Evolutionary conservation across 768 basidiomycete genomes (phyloP), one percentile per base, ranked within the genome.

Genomic region (Mycena galericulata): DNA sequence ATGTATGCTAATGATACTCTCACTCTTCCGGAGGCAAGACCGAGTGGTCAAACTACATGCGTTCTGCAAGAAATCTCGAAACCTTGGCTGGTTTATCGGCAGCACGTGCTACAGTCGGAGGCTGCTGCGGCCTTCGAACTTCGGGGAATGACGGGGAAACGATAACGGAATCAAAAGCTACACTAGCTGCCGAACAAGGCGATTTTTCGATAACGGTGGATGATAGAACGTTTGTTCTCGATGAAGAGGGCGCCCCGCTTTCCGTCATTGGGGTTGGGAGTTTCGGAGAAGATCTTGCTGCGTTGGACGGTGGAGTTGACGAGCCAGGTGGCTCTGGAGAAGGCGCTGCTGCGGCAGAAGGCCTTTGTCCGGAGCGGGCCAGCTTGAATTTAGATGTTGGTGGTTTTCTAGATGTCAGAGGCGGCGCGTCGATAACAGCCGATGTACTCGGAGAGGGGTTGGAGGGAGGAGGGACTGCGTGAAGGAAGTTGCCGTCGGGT

Each of bases 341-440:
- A 51, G 46, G 36, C 18, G 46, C 11, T 4, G 29, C 36, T 38
- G 67, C 40, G 30, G 56, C 29, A 30, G 38, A 4, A 26, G 29
- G 36, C 36, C 62, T 27, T 34, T 60, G 67, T 10, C 63, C 70
- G 18, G 78, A 65, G 67, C 82, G 80, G 45, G 82, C 77, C n/a
- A 80, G 75, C 75, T 85, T 87, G 78, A 90, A 89, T 74, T 81
- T 86, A 10, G 86, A 89, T 5, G 77, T 74, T 65, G 84, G 85
- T 40, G 79, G 76, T 56, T 76, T 82, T 55, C 74, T 78, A 66
- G 69, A 50, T 8, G 67, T 27, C 40, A 76, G 80, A 58, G 74
- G 81, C 58, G 76, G 78, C 17, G 34, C 24, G 5, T n/a, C 24
- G 26, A 34, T 11, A 68, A 74, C 34, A 15, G 51, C 4, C 29